phyloP scores from a whole-genome alignment of 2,329 filamentous ascomycete species.

The Penicillium sp. region DNA sequence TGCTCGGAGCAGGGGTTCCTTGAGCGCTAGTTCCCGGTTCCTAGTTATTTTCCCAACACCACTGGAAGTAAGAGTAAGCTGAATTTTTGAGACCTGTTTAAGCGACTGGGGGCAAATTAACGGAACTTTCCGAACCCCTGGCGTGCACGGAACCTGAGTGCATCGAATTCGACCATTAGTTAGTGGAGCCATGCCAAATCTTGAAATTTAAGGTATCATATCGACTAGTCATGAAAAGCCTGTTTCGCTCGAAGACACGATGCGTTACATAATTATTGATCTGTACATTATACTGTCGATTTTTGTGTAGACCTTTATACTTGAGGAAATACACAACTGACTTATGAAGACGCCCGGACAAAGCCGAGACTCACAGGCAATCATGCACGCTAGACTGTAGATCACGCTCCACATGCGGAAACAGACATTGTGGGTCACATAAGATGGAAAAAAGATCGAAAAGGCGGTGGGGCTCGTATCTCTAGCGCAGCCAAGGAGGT shows the following conservation, averaged over 20 bases:
- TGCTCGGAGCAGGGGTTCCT: neutral
- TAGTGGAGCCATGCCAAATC: neutral
- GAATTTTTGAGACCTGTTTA: neutral
- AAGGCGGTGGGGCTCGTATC: neutral
- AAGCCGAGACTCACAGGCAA: neutral
- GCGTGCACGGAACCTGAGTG: neutral
- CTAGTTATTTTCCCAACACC: neutral
- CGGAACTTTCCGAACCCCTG: neutral
- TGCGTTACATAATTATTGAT: neutral
- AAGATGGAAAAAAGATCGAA: neutral
- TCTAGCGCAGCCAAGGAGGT: conserved; percentile 2
- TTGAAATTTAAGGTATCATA: neutral
- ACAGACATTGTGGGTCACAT: neutral
- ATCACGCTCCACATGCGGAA: neutral
- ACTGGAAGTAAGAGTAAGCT: neutral
- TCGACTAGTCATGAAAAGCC: neutral
- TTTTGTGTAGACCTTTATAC: neutral
- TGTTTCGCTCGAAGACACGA: neutral
- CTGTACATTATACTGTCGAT: no score
- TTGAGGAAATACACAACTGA: neutral
- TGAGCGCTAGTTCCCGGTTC: neutral
- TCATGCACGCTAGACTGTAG: neutral
- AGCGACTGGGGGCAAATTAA: neutral
- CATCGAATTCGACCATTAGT: neutral
- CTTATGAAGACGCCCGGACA: neutral